These are phyloP conservation scores for Paraconiothyrium brasiliense DNA, from an alignment of 2,329 filamentous ascomycete genomes.

Conservation along the genomic window DNA sequence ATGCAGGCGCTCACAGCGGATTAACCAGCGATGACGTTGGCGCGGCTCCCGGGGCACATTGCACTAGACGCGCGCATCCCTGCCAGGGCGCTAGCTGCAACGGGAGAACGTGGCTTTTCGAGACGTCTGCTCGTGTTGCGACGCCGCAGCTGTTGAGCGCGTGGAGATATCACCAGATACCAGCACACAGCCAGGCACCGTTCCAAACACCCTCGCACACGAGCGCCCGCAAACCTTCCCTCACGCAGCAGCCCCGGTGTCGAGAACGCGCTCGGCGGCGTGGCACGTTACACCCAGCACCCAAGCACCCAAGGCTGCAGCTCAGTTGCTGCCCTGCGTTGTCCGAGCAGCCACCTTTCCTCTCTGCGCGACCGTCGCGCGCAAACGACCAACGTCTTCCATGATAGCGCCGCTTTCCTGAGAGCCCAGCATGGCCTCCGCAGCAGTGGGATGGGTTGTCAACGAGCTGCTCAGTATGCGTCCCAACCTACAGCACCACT, in stretches of 20 bases:
- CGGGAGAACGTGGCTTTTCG: slow-evolving; percentile 5
- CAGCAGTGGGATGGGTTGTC: slow-evolving; percentile 48
- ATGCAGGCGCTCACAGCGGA: slow-evolving; percentile 9
- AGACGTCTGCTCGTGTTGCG: neutral
- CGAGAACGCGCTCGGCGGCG: neutral
- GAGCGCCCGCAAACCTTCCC: neutral
- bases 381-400: slow-evolving; percentile 18
- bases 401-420: slow-evolving; percentile 36
- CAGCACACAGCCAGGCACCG: neutral
- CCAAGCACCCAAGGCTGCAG: slow-evolving; percentile 12
- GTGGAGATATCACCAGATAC: slow-evolving; percentile 10
- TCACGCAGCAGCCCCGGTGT: neutral
- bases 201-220: neutral
- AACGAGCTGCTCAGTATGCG: slow-evolving; percentile 52
- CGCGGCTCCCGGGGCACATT: neutral
- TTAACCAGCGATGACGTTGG: slow-evolving; percentile 17
- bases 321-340: slow-evolving; percentile 10
- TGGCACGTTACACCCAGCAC: slow-evolving; percentile 13
- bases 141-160: slow-evolving; percentile 2
- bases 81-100: slow-evolving; percentile 2
- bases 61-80: slow-evolving; percentile 1
- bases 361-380: slow-evolving; percentile 21
- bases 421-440: slow-evolving; percentile 51
- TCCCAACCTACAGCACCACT: slow-evolving; percentile 14
- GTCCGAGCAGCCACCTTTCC: slow-evolving; percentile 21